Conservation (phyloP, 2,329 filamentous ascomycete species). For the Zymoseptoria crescenta region DNA sequence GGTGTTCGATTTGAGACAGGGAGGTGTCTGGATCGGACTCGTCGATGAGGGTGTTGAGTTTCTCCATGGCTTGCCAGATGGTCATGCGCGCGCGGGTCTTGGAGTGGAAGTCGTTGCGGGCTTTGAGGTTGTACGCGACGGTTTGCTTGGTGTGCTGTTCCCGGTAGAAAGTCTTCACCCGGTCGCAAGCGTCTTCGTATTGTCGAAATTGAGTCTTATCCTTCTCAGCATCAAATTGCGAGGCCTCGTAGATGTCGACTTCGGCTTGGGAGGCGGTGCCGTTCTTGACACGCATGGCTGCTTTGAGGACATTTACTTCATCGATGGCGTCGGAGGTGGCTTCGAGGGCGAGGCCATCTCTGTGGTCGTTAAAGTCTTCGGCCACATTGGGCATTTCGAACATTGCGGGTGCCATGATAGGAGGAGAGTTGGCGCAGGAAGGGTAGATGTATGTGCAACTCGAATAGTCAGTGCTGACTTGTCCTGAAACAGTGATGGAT, state of each 20-base stretch:
- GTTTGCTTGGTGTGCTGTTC: slow-evolving; percentile 66
- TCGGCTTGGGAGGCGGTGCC: slow-evolving; percentile 38
- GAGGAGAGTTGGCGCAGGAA: slow-evolving; percentile 26
- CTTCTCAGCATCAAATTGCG: slow-evolving; percentile 65
- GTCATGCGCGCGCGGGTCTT: slow-evolving; percentile 68
- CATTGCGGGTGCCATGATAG: slow-evolving; percentile 40
- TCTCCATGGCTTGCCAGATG: slow-evolving; percentile 87
- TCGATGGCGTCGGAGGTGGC: slow-evolving; percentile 53
- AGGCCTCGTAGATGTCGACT: slow-evolving; percentile 47
- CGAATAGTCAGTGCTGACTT: not conserved
- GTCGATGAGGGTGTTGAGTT: slow-evolving; percentile 83
- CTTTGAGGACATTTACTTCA: slow-evolving; percentile 53
- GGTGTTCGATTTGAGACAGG: slow-evolving; percentile 81
- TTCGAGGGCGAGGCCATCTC: slow-evolving; percentile 51
- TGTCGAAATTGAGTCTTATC: slow-evolving; percentile 76
- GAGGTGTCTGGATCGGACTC: slow-evolving; percentile 85
- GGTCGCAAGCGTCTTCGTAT: slow-evolving; percentile 74
- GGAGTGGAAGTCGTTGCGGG: slow-evolving; percentile 62
- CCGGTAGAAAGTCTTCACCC: slow-evolving; percentile 79
- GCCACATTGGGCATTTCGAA: slow-evolving; percentile 36
- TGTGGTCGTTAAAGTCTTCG: slow-evolving; percentile 41
- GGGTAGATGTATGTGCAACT: not conserved
- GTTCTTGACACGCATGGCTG: slow-evolving; percentile 44
- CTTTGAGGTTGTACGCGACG: slow-evolving; percentile 74
- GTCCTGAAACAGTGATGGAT: not conserved